Conservation (phyloP, 768 basidiomycete genomes). For the Kwoniella bestiolae region DNA sequence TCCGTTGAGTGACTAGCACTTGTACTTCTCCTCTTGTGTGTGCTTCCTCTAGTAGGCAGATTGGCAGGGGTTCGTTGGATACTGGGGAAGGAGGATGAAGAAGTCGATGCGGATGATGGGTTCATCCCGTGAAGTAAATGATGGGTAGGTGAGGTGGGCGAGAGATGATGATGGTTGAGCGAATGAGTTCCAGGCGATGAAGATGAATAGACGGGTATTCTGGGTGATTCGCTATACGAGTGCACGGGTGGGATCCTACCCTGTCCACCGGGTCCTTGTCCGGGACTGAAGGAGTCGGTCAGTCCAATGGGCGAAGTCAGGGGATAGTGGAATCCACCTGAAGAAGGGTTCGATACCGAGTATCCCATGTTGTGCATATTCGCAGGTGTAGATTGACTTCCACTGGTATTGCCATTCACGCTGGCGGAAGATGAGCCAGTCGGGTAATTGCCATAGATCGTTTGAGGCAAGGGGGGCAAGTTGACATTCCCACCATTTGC, state of each 20-base stretch:
- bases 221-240: constrained; percentile 32
- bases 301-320: constrained; percentile 12
- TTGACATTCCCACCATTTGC: constrained; percentile 14
- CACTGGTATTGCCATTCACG: background rate
- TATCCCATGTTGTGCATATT: constrained; percentile 18
- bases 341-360: constrained; percentile 10
- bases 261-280: background rate
- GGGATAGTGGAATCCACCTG: constrained; percentile 21
- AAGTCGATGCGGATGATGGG: constrained; percentile 30
- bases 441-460: constrained; percentile 32
- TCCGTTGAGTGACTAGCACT: constrained; percentile 22
- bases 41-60: constrained; percentile 14
- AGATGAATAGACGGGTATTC: constrained; percentile 23
- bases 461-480: constrained; percentile 37
- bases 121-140: constrained; percentile 29
- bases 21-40: constrained; percentile 22
- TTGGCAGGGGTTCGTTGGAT: constrained; percentile 12
- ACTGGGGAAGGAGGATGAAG: constrained; percentile 36
- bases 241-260: constrained; percentile 25
- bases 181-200: constrained; percentile 29
- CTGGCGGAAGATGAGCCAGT: constrained; percentile 2
- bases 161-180: constrained; percentile 26
- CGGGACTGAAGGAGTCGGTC: constrained; percentile 1
- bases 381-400: constrained; percentile 9
- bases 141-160: constrained; percentile 43